Conservation (phyloP, 208 protist species). For the Crithidia mellificae region DNA sequence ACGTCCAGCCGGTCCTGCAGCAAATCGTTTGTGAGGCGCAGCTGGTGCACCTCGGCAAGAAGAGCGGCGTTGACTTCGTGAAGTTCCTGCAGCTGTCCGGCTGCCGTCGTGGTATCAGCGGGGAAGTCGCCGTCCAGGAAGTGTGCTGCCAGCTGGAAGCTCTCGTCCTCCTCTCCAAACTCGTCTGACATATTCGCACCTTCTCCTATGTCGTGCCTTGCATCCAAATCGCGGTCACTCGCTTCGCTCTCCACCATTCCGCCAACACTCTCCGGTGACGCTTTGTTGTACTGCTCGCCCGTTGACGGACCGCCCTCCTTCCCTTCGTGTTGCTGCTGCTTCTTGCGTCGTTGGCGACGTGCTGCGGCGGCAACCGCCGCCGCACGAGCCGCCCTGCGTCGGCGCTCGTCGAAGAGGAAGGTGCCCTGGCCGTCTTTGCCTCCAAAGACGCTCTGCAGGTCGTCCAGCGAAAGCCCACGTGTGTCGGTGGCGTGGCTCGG, state of each 20-base stretch:
- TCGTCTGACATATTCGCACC: not conserved
- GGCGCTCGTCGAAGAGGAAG: slow-evolving; percentile 34
- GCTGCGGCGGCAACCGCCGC: slow-evolving; percentile 13
- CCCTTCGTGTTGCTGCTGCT: not conserved
- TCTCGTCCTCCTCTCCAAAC: slow-evolving; percentile 1
- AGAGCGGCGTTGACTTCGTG: slow-evolving; percentile 80
- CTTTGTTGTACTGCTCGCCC: too few species aligned
- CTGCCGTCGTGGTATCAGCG: slow-evolving; percentile 35
- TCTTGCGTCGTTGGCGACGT: not conserved
- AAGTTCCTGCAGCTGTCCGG: slow-evolving; percentile 72
- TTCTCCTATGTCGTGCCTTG: not conserved
- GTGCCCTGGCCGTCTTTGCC: slow-evolving; percentile 29
- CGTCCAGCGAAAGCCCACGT: slow-evolving; percentile 53
- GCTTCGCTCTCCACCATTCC: slow-evolving; percentile 7
- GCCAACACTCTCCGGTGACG: not conserved
- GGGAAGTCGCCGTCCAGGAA: slow-evolving; percentile 29
- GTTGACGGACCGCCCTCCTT: too few species aligned
- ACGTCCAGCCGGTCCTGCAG: slow-evolving; percentile 56
- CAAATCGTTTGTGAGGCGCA: slow-evolving; percentile 74
- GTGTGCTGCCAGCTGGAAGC: slow-evolving; percentile 22
- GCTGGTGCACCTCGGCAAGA: slow-evolving; percentile 69
- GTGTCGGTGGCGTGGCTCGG: slow-evolving; percentile 76
- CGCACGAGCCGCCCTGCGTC: slow-evolving; percentile 2
- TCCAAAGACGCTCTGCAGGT: slow-evolving; percentile 67
- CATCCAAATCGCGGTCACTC: not conserved